Evolutionary conservation across 805 yeast genomes (phyloP).

Genomic region (Komagataella kurtzmanii): DNA sequence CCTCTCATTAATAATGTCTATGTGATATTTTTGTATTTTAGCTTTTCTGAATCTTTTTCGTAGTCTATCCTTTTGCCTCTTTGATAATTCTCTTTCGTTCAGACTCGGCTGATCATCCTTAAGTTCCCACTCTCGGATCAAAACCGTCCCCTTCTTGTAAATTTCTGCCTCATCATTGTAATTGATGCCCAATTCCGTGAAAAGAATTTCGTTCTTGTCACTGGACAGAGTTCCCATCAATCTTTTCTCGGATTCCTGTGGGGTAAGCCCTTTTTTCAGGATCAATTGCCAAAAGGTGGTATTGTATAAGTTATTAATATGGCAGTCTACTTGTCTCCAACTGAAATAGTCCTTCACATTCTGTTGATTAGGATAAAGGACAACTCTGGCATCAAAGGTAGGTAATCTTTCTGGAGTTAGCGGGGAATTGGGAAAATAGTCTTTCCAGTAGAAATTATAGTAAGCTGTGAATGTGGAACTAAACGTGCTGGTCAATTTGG

Average conservation of each 20-base stretch:
- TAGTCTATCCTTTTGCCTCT: slow-evolving; percentile 35
- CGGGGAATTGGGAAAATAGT: slow-evolving; percentile 35
- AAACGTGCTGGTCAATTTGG: slow-evolving; percentile 69
- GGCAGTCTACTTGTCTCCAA: slow-evolving; percentile 97
- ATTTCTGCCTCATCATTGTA: slow-evolving; percentile 87
- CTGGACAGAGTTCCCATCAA: slow-evolving; percentile 67
- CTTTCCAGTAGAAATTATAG: slow-evolving; percentile 58
- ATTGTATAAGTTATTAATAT: slow-evolving; percentile 87
- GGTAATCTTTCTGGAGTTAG: slow-evolving; percentile 50
- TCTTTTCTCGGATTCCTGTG: slow-evolving; percentile 69
- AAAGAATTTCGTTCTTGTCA: slow-evolving; percentile 85
- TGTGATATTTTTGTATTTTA: slow-evolving; percentile 29
- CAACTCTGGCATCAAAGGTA: slow-evolving; percentile 84
- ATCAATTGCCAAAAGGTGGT: slow-evolving; percentile 89
- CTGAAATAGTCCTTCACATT: slow-evolving; percentile 68
- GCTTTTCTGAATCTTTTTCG: slow-evolving; percentile 37
- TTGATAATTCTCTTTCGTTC: slow-evolving; percentile 9
- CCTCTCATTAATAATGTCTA: slow-evolving; percentile 47
- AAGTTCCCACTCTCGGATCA: slow-evolving; percentile 31
- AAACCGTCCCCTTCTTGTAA: slow-evolving; percentile 69
- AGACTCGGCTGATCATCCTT: slow-evolving; percentile 3
- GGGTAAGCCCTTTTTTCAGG: slow-evolving; percentile 47
- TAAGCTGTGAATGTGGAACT: slow-evolving; percentile 72
- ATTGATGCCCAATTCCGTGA: slow-evolving; percentile 65
- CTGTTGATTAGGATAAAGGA: slow-evolving; percentile 56